Evolutionary conservation across 2,329 filamentous ascomycete species (phyloP).

Genomic region (Ascochyta rabiei): DNA sequence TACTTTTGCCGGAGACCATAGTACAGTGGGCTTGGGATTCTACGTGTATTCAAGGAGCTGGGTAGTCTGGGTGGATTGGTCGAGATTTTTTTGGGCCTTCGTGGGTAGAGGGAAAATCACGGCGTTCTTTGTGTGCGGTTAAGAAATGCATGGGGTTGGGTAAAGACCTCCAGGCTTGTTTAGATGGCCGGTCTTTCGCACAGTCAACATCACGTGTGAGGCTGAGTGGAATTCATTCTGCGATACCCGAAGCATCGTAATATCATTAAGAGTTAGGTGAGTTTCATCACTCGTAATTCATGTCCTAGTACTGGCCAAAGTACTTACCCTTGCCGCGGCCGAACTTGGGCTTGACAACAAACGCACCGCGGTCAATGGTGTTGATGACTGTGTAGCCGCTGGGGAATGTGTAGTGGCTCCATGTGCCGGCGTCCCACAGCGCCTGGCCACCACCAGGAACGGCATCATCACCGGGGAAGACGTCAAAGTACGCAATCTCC

Average conservation of each 20-base stretch:
- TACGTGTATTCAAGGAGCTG: too few relatives aligned
- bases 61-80: too few relatives aligned
- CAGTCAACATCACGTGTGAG: too few relatives aligned
- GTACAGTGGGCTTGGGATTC: too few relatives aligned
- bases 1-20: too few relatives aligned
- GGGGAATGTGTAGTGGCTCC: conserved; percentile 50
- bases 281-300: not conserved
- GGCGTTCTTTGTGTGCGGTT: too few relatives aligned
- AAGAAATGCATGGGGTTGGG: too few relatives aligned
- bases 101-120: too few relatives aligned
- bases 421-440: conserved; percentile 51
- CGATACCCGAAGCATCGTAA: not conserved
- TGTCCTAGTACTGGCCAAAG: conserved; percentile 23
- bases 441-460: conserved; percentile 43
- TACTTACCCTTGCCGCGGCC: conserved; percentile 37
- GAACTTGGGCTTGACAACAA: conserved; percentile 41
- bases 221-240: not conserved
- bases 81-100: too few relatives aligned
- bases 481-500: conserved; percentile 53
- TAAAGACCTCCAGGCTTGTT: too few relatives aligned
- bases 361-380: conserved; percentile 55
- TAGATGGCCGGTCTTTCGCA: too few relatives aligned
- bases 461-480: conserved; percentile 50
- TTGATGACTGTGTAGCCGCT: conserved; percentile 55
- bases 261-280: conserved; percentile 8